Evolutionary conservation across 148 eudicot genomes (phyloP), one percentile per base, ranked within the genome.

Genomic region (Pharnaceum exiguum): DNA sequence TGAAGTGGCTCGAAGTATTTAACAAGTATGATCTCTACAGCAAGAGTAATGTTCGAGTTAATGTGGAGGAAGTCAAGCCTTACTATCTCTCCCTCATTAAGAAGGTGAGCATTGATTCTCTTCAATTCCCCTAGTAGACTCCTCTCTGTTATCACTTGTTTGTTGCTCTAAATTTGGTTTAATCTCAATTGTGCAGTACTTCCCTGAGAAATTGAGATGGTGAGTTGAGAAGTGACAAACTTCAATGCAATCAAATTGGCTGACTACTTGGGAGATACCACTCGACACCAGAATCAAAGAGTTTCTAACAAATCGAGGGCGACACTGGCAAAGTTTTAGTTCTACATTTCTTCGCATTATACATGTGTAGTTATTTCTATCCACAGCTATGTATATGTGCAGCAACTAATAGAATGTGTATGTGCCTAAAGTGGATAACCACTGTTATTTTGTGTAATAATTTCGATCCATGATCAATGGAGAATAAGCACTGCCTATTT

Each of bases 1-100:
- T 84, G 57, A 70, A 82, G 59, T 84, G 91, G 96, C 84, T 88
- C 4, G 60, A 85, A 2, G 55, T 88, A 24, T 88, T 88, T 54
- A 88, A 77, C 69, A 79, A 68, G 53, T 79, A 79, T 54, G 83
- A 75, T 47, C 69, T 79, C 1, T 79, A 79, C 72, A 71, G 83
- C 75, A 79, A 79, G 75, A 72, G 80, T 46, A 79, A 79, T 38
- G 77, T 51, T 3, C 60, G 59, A 36, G 26, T 68, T 7, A 64
- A 75, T 22, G 64, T 64, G 17, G 77, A 75, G 24, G 31, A 71
- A 18, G 79, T 75, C 42, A 75, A 75, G 64, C 79, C 83, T 4
- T 79, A 79, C 65, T 78, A 78, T 51, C 60, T 79, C 13, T 79
- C 83, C 43, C 79, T 79, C 63, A 75, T 79, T 2, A 56, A 71